Evolutionary conservation across 345 rosid species (phyloP), one percentile per base, ranked within the genome.

Genomic region (Balakata baccata): DNA sequence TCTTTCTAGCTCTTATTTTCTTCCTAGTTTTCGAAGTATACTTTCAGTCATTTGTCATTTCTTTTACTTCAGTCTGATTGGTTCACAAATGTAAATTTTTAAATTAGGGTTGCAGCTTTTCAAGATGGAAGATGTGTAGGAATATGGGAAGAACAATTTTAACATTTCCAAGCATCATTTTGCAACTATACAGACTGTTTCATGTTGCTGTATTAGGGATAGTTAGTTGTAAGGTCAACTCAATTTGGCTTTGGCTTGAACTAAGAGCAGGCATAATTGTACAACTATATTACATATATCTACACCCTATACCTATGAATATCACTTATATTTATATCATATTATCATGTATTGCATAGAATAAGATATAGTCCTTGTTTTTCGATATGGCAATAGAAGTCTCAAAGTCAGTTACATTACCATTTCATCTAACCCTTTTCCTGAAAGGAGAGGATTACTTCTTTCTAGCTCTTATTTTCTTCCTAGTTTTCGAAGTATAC

Each of bases 81-180:
- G 14, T 57, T 18, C 1, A 37, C 39, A 25, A 65, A 45, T 76
- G 39, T 62, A 14, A 29, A 66, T 20, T 50, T n/a, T n/a, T 78
- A 60, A 34, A 10, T 47, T 59, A 10, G 78, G 71, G 54, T 74
- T 72, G 72, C 90, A 89, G 97, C 89, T 91, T 49, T 95, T 95
- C 84, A 95, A 89, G 89, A 95, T 95, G 99, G 97, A 95, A 86
- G 93, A 95, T 85, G 98, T 92, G 69, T 95, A 97, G 98, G 99
- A 80, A 82, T 91, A 92, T 95, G 99, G 99, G 91, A 92, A 56
- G 91, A 89, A 87, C 88, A 89, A 76, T 91, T 87, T 85, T n/a
- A 95, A 92, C 78, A 61, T 86, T 38, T 54, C 93, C 0, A 69
- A 45, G 3, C 49, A 88, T 3, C 98, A 77, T 95, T 95, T 79